Evolutionary conservation across 169 alveolate genomes (phyloP).

Genomic region (Plasmodium blacklocki): DNA sequence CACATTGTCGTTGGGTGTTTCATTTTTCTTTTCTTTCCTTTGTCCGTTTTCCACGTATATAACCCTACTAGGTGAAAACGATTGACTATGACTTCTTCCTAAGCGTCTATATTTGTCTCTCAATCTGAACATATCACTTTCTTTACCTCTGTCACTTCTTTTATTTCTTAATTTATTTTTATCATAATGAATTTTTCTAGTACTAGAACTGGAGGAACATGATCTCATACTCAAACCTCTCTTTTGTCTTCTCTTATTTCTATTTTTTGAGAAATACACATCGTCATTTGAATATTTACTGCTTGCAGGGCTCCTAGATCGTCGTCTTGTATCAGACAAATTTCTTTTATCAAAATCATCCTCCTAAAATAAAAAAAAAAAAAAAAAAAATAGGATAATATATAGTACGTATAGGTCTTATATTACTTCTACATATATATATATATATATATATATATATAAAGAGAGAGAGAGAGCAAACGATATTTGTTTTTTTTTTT

Average conservation of each 20-base stretch:
- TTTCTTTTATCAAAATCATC: constrained; percentile 25
- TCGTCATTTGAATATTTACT: constrained; percentile 14
- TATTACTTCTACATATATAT: too few species aligned
- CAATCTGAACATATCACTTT: background rate
- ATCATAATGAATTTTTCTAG: constrained; percentile 49
- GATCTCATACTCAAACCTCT: constrained; percentile 47
- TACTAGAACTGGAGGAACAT: constrained; percentile 15
- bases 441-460: too few species aligned
- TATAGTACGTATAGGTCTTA: background rate
- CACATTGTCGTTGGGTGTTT: background rate
- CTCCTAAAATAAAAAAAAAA: constrained; percentile 24
- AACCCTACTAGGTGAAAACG: constrained; percentile 36
- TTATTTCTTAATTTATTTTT: constrained; percentile 10
- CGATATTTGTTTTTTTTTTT: background rate
- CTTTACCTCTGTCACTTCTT: constrained; percentile 19
- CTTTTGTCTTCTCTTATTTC: constrained; percentile 21
- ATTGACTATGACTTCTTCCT: constrained; percentile 36
- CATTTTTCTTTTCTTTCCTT: constrained; percentile 18
- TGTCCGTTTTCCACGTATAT: constrained; percentile 39
- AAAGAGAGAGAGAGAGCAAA: too few species aligned
- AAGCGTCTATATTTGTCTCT: constrained; percentile 5
- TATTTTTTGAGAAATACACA: constrained; percentile 12
- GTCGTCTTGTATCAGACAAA: constrained; percentile 8
- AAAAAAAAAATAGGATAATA: constrained; percentile 2
- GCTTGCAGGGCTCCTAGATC: constrained; percentile 41